Base-by-base conservation (phyloP, 306 rosid species). In the Casuarina cunninghamiana region DNA sequence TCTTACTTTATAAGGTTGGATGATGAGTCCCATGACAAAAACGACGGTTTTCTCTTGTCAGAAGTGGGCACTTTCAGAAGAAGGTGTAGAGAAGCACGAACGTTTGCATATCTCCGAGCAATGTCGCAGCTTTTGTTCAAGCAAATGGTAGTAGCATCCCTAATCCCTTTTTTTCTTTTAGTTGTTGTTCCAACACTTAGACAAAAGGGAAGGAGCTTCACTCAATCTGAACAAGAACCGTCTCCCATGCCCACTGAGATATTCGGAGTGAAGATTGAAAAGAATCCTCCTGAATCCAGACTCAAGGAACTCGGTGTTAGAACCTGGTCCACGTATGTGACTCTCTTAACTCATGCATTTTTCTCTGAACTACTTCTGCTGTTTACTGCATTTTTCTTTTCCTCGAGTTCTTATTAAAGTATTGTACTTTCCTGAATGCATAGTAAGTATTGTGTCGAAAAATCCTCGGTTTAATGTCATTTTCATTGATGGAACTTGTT, bases 201-300 rank as follows among this genome's bases (percentile, higher is more conserved):
- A 68, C 85, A 74, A 53, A 83, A 78, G 67, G 74, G 83, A 76
- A 17, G 15, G 2, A 39, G 48, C 39, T 65, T 39, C 70, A 2
- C 46, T 65, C 26, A 46, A 65, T 38, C 70, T 65, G 46, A 65
- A 13, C 48, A 65, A 65, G 11, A 65, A 39, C 10, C 8, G 16
- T 15, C 81, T 13, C 35, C 87, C 8, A 79, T 84, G 92, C 60
- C 93, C 57, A 84, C 80, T 38, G 97, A 89, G 78, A 84, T 82
- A 16, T 77, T 83, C 58, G 98, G 98, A 32, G 93, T 94, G 82
- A 94, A 83, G 88, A 86, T 94, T 42, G 82, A 92, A 73, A 89
- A 74, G 76, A 92, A 87, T 69, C 97, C 97, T 69, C 88, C 92
- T 50, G 78, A 88, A 55, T 89, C 98, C 57, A 92, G 80, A 80